Evolutionary conservation across 345 rosid genomes (phyloP), one percentile per base, ranked within the genome.

Genomic region (Punica granatum): DNA sequence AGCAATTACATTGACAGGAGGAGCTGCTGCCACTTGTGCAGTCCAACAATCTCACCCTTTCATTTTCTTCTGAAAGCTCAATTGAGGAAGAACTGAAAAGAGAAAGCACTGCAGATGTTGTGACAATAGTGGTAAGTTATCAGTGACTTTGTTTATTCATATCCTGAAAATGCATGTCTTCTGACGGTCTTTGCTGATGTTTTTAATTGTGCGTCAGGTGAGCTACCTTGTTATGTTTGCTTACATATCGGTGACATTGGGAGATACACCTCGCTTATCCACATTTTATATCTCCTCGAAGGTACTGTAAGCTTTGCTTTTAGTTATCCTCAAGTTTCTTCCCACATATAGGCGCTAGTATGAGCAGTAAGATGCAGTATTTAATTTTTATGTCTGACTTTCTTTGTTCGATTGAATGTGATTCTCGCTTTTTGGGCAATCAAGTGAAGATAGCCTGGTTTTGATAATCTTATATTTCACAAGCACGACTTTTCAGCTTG

Each of bases 191-290:
- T 23, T 69, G 34, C 23, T 43, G 30, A 21, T 49, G 26, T n/a
- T 19, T 67, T 31, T 16, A 19, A 33, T 51, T 30, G 42, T 56
- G 44, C 41, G 23, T 31, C 85, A 93, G 98, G 83, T 75, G 69
- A 93, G 98, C 83, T 93, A 90, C 81, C 90, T 93, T 74, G 94
- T 93, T 72, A 93, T 93, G 98, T 90, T 93, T 73, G 88, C 87
- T 41, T 94, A 94, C 71, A 86, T 91, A 64, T 94, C 99, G 65
- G 61, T 91, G 77, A 86, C 95, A 39, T 75, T 94, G 74, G 98
- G 98, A 73, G 97, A 89, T 77, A 71, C 89, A 61, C 78, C 80
- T 30, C 81, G 61, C 62, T 74, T 88, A 64, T 76, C 78, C 68
- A 75, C 92, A 16, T 82, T 89, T 77, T 94, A 83, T 76, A 60